Conservation (phyloP, 768 basidiomycete genomes). For the Lactifluus subvellereus region DNA sequence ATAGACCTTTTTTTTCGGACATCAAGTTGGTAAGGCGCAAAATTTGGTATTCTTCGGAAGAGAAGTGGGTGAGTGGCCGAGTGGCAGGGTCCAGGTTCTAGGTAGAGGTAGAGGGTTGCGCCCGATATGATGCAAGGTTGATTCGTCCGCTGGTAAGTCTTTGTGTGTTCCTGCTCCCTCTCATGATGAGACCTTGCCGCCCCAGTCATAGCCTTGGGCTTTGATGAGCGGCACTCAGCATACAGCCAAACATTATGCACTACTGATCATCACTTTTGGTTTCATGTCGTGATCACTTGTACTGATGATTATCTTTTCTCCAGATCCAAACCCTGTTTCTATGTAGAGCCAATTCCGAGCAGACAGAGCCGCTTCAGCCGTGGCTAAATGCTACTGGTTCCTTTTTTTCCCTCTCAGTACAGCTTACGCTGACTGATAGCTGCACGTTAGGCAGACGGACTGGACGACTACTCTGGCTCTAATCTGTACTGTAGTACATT, state of each 20-base stretch:
- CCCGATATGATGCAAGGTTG: not conserved
- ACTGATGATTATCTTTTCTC: constrained; percentile 3
- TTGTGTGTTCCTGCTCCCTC: not conserved
- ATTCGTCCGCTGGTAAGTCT: constrained; percentile 2
- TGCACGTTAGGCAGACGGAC: not conserved
- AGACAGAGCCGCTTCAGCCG: not conserved
- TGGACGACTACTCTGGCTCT: not conserved
- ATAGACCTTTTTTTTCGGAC: constrained; percentile 18
- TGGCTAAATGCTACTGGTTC: constrained; percentile 5
- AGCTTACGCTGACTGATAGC: not conserved
- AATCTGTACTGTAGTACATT: constrained; percentile 11
- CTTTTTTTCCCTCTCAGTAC: not conserved
- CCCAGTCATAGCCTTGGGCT: constrained; percentile 26
- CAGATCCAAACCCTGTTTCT: not conserved
- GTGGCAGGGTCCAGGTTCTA: not conserved
- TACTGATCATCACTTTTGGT: constrained; percentile 15
- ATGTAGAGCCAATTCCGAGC: not conserved
- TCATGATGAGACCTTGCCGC: constrained; percentile 24
- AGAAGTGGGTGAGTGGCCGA: not conserved
- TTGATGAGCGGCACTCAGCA: constrained; percentile 25
- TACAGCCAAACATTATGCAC: constrained; percentile 26
- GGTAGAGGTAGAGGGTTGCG: not conserved
- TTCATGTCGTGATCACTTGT: not conserved
- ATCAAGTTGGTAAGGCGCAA: not conserved
- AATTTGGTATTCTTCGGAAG: not conserved